These are phyloP conservation scores for Diplotaxis tenuifolia DNA, from an alignment of 345 rosid genomes.

Conservation along the genomic window DNA sequence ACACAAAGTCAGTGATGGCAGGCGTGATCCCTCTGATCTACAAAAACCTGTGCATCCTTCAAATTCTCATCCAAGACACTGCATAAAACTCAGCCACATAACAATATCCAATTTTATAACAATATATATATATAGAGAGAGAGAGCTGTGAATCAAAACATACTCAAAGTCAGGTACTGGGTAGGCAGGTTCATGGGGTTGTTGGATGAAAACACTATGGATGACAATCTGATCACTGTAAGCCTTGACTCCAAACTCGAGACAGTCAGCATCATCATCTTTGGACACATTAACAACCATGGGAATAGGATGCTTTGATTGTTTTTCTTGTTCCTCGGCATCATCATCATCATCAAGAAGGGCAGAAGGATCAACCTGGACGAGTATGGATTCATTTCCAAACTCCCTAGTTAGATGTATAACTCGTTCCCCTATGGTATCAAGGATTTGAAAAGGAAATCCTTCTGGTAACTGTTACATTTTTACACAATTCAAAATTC, in stretches of 20 bases:
- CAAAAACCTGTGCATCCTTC: slow-evolving; percentile 57
- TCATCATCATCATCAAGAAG: slow-evolving; percentile 25
- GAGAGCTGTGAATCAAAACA: background rate
- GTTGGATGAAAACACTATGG: slow-evolving; percentile 51
- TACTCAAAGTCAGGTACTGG: slow-evolving; percentile 71
- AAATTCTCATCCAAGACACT: slow-evolving; percentile 73
- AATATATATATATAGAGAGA: background rate
- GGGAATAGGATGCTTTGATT: too few species aligned
- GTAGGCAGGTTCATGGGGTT: slow-evolving; percentile 44
- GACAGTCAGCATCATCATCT: slow-evolving; percentile 31
- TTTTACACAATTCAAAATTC: background rate
- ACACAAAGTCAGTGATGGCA: slow-evolving; percentile 43
- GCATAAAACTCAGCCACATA: slow-evolving; percentile 20
- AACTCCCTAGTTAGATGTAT: slow-evolving; percentile 42
- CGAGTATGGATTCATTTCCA: slow-evolving; percentile 49
- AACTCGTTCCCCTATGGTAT: slow-evolving; percentile 58
- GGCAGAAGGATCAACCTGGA: slow-evolving; percentile 48
- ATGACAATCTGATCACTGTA: slow-evolving; percentile 50
- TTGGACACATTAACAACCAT: slow-evolving; percentile 54
- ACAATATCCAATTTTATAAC: background rate
- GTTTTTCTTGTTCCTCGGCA: too few species aligned
- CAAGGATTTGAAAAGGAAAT: slow-evolving; percentile 57
- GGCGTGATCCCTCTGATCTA: slow-evolving; percentile 68
- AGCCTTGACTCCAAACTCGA: slow-evolving; percentile 60
- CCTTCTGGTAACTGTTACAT: slow-evolving; percentile 36